Evolutionary conservation across 148 eudicot species (phyloP).

Genomic region (Spergularia marina): DNA sequence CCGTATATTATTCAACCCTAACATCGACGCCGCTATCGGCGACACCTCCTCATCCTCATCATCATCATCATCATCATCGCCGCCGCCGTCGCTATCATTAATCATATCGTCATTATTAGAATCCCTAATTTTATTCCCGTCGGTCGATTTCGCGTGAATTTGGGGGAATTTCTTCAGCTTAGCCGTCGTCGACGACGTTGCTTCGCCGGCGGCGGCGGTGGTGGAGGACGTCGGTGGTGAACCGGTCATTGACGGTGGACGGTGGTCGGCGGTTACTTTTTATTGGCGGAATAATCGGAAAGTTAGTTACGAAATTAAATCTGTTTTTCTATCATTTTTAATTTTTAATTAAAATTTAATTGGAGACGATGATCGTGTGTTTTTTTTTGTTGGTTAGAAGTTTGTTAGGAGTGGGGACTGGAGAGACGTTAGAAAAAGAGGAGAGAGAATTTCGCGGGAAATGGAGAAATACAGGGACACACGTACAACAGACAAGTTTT

Average conservation of each 20-base stretch:
- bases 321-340: conserved; percentile 4
- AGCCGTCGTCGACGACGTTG: conserved; percentile 24
- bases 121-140: conserved; percentile 1
- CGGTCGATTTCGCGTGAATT: conserved; percentile 30
- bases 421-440: conserved; percentile 18
- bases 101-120: not conserved
- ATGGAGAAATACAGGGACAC: conserved; percentile 33
- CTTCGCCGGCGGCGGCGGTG: conserved; percentile 20
- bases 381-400: not conserved
- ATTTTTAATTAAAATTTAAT: not conserved
- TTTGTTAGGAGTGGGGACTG: conserved; percentile 16
- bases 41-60: conserved; percentile 32
- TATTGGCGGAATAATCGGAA: not conserved
- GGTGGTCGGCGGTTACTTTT: not conserved
- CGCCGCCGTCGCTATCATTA: not conserved
- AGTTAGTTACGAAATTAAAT: not conserved
- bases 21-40: conserved; percentile 46
- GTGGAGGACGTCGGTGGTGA: conserved; percentile 22
- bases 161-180: conserved; percentile 56
- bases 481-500: conserved; percentile 24
- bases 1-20: conserved; percentile 67
- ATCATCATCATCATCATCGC: conserved; percentile 3
- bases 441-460: conserved; percentile 53
- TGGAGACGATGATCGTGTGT: not conserved
- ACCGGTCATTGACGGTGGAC: conserved; percentile 34